These are phyloP conservation scores for Talaromyces thailandensis DNA, from an alignment of 495 filamentous ascomycete species.

Conservation along the genomic window DNA sequence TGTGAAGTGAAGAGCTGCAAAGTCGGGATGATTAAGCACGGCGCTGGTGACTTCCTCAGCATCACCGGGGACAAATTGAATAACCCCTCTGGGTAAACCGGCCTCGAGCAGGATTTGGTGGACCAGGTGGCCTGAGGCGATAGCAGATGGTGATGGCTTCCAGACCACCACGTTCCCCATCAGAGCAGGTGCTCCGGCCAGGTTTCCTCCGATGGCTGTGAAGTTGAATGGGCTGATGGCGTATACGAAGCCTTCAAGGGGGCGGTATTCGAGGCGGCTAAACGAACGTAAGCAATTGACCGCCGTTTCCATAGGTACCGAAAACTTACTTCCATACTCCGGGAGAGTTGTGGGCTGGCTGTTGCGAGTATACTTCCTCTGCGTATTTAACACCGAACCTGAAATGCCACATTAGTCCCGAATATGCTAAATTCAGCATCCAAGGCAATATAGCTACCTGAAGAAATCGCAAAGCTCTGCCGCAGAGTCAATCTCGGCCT, in stretches of 20 bases:
- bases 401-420: not conserved
- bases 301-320: not conserved
- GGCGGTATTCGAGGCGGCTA: conserved; percentile 67
- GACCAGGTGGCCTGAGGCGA: conserved; percentile 68
- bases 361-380: conserved; percentile 77
- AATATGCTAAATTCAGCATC: not conserved
- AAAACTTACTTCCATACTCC: conserved; percentile 64
- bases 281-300: not conserved
- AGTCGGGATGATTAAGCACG: conserved; percentile 59
- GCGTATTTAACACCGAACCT: conserved; percentile 81
- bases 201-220: conserved; percentile 76
- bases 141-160: conserved; percentile 75
- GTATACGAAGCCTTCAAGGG: conserved; percentile 81
- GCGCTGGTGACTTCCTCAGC: conserved; percentile 67
- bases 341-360: conserved; percentile 66
- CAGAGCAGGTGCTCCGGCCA: conserved; percentile 65
- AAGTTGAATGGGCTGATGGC: conserved; percentile 85
- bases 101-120: conserved; percentile 79
- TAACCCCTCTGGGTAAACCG: conserved; percentile 67
- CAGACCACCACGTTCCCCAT: conserved; percentile 83
- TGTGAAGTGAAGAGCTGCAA: conserved; percentile 75
- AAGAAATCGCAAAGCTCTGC: conserved; percentile 90
- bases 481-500: conserved; percentile 92
- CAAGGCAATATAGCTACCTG: conserved; percentile 22
- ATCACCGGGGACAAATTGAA: conserved; percentile 77